These are phyloP conservation scores for Fistulifera pelliculosa DNA, from an alignment of 108 stramenopile genomes.

Conservation along the genomic window DNA sequence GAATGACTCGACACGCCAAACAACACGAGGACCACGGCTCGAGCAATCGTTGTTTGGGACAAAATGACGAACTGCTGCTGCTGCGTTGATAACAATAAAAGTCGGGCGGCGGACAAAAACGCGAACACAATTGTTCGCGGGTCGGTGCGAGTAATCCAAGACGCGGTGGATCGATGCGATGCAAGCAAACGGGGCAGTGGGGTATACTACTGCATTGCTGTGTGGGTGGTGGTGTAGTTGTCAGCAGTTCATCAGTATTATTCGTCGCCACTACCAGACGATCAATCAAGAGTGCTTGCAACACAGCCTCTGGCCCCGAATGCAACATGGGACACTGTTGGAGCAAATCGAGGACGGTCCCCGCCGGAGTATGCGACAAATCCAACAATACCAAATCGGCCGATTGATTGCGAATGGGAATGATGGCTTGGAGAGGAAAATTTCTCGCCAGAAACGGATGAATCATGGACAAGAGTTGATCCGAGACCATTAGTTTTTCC, in stretches of 20 bases:
- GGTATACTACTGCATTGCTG: conserved; percentile 20
- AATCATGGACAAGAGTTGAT: conserved; percentile 4
- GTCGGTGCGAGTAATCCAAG: conserved; percentile 51
- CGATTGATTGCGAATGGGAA: conserved; percentile 8
- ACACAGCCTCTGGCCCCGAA: conserved; percentile 27
- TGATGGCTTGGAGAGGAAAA: conserved; percentile 2
- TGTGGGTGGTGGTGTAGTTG: conserved; percentile 1
- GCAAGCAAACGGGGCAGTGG: conserved; percentile 71
- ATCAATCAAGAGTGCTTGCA: conserved; percentile 50
- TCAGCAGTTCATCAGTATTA: not conserved
- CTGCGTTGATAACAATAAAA: not conserved
- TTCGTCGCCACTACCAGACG: conserved; percentile 23
- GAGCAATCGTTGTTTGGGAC: conserved; percentile 52
- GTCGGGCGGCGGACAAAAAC: conserved; percentile 41
- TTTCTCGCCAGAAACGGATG: conserved; percentile 5
- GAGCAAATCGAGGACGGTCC: conserved; percentile 11
- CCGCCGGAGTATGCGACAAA: conserved; percentile 1
- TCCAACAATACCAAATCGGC: conserved; percentile 40
- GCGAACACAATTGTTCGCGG: conserved; percentile 53
- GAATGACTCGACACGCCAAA: conserved; percentile 56
- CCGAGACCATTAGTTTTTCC: not conserved
- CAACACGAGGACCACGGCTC: conserved; percentile 59
- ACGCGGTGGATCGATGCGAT: conserved; percentile 58
- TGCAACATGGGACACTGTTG: conserved; percentile 28
- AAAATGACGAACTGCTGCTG: conserved; percentile 14